These are phyloP conservation scores for Trichoderma semiorbis DNA, from an alignment of 2,329 filamentous ascomycete species.

Conservation along the genomic window DNA sequence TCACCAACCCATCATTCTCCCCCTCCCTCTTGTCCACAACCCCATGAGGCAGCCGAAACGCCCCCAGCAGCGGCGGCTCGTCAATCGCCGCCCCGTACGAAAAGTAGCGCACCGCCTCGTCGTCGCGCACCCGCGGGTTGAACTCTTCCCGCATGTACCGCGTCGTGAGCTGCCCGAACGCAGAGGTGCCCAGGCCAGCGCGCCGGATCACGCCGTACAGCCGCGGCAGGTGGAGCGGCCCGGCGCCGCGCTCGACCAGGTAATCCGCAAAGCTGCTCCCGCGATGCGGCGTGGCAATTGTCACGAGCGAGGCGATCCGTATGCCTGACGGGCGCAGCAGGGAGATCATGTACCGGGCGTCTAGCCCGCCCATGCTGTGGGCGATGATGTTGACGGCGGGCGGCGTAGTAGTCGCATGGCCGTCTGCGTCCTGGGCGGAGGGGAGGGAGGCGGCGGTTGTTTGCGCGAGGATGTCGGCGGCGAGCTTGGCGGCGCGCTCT, in stretches of 20 bases:
- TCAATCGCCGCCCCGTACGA: constrained; percentile 56
- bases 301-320: constrained; percentile 50
- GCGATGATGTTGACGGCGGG: constrained; percentile 72
- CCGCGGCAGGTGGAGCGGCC: constrained; percentile 49
- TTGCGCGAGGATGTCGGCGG: constrained; percentile 47
- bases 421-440: neutral
- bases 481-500: constrained; percentile 56
- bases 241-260: constrained; percentile 42
- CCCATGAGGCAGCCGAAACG: constrained; percentile 52
- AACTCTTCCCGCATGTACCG: constrained; percentile 57
- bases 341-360: constrained; percentile 63
- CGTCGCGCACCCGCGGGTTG: constrained; percentile 55
- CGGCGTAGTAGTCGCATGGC: constrained; percentile 15
- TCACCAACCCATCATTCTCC: constrained; percentile 65
- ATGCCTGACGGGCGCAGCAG: constrained; percentile 46
- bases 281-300: constrained; percentile 53
- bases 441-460: constrained; percentile 37
- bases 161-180: constrained; percentile 59
- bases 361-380: constrained; percentile 66
- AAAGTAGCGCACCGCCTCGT: constrained; percentile 54
- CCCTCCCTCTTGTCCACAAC: constrained; percentile 53
- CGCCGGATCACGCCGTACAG: constrained; percentile 50
- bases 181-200: constrained; percentile 54
- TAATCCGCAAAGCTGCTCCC: constrained; percentile 56
- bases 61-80: constrained; percentile 58